Conservation (phyloP, 2,329 filamentous ascomycete species). For the Dichotomopilus funicola region DNA sequence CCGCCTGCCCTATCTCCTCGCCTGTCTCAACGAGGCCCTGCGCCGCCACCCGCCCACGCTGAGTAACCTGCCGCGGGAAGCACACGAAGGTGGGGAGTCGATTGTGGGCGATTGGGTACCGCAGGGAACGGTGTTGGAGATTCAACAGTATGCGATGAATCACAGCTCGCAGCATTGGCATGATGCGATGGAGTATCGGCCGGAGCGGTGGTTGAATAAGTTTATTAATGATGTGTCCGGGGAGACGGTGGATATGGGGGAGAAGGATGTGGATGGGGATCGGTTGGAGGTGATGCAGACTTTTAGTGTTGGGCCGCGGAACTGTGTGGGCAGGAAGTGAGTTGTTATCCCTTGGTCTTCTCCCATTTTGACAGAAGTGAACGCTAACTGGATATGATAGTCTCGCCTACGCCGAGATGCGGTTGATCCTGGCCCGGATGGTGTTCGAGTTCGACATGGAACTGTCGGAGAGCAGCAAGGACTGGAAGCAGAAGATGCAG, state of each 20-base stretch:
- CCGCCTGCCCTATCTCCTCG: conserved; percentile 29
- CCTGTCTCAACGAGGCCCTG: conserved; percentile 32
- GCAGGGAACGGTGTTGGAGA: conserved; percentile 34
- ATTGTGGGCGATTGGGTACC: conserved; percentile 30
- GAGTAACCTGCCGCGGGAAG: conserved; percentile 25
- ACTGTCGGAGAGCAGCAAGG: conserved; percentile 30
- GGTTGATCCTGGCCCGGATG: conserved; percentile 40
- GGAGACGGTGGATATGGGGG: conserved; percentile 15
- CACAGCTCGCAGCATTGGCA: conserved; percentile 39
- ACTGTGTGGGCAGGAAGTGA: conserved; percentile 43
- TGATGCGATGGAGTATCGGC: conserved; percentile 38
- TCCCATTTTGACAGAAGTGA: background rate
- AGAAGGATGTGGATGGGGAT: conserved; percentile 34
- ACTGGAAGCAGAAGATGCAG: conserved; percentile 34
- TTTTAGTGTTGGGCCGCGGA: conserved; percentile 42
- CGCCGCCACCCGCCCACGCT: conserved; percentile 30
- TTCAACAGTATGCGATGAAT: conserved; percentile 40
- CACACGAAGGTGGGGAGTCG: conserved; percentile 28
- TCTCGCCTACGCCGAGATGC: conserved; percentile 45
- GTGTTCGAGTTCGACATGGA: conserved; percentile 44
- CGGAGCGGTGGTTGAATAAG: conserved; percentile 39
- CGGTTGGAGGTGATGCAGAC: conserved; percentile 38
- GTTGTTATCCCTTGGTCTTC: background rate
- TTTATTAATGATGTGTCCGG: background rate
- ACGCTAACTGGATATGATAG: background rate